phyloP scores from a whole-genome alignment of 192 early-diverging fungal species.

The Chytriomyces confervae region DNA sequence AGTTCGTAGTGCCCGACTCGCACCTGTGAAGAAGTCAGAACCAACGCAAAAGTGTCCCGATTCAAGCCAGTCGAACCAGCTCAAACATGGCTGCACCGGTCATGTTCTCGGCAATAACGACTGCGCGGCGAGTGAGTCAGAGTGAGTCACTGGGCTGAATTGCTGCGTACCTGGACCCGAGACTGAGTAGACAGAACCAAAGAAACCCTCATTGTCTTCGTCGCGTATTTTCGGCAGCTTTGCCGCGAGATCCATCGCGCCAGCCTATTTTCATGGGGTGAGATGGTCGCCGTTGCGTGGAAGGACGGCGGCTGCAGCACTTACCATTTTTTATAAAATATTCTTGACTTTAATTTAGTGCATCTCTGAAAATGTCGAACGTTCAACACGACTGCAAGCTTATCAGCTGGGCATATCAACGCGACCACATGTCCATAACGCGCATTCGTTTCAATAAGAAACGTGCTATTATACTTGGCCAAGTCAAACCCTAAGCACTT shows the following conservation, averaged over 20 bases:
- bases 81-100: conserved; percentile 97
- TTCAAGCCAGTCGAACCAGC: conserved; percentile 67
- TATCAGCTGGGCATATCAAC: too few relatives aligned
- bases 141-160: not conserved
- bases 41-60: conserved; percentile 8
- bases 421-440: too few relatives aligned
- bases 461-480: conserved; percentile 42
- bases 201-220: conserved; percentile 79
- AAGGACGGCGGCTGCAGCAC: too few relatives aligned
- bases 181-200: conserved; percentile 96
- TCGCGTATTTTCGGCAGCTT: conserved; percentile 87
- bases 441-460: not conserved
- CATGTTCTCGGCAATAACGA: conserved; percentile 99
- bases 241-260: conserved; percentile 88
- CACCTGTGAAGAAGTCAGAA: conserved; percentile 57
- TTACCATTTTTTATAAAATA: too few relatives aligned
- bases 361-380: too few relatives aligned
- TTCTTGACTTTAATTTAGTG: too few relatives aligned
- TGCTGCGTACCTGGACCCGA: conserved; percentile 87
- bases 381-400: too few relatives aligned
- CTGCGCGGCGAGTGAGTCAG: conserved; percentile 47
- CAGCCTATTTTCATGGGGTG: conserved; percentile 38
- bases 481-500: conserved; percentile 56
- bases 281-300: too few relatives aligned
- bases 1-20: conserved; percentile 97